A percentile compares a stretch with the other conserved stretches of the same genome.
phyloP scores from a whole-genome alignment of 345 rosid genomes.

The Trapa incisa region DNA sequence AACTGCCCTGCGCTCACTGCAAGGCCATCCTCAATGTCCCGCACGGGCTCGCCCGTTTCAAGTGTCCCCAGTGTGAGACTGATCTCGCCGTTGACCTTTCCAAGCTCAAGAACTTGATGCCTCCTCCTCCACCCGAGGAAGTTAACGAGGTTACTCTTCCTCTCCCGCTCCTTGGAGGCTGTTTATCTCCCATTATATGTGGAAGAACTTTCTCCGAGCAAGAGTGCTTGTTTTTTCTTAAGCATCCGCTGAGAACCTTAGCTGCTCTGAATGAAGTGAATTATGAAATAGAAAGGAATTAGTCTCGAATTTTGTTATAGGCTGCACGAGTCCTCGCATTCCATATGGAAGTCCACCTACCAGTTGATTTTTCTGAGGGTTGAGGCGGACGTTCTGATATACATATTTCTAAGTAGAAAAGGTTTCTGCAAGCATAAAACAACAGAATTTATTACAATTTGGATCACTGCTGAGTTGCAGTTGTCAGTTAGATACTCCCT shows the following conservation, averaged over 20 bases:
- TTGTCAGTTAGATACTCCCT: background rate
- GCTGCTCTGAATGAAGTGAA: too few species aligned
- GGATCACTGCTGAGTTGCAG: background rate
- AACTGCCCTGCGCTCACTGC: conserved; percentile 87
- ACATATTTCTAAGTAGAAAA: background rate
- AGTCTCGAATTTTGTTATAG: background rate
- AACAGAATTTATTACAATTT: background rate
- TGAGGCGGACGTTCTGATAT: background rate
- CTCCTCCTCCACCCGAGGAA: conserved; percentile 58
- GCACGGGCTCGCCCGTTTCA: conserved; percentile 68
- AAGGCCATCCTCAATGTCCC: conserved; percentile 93
- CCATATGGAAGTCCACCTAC: background rate
- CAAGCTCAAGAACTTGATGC: conserved; percentile 38
- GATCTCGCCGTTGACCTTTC: conserved; percentile 78
- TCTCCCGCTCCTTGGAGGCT: background rate
- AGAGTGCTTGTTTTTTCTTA: background rate
- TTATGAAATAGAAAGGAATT: background rate
- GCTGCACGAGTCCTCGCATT: background rate
- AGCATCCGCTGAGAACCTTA: too few species aligned
- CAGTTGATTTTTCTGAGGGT: background rate
- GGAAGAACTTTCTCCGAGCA: background rate
- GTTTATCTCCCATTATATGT: background rate
- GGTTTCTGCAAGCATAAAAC: background rate
- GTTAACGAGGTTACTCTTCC: conserved; percentile 56
- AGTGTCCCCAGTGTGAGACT: conserved; percentile 83